These are phyloP conservation scores for Hygrocybe punicea DNA, from an alignment of 768 basidiomycete species.

Conservation along the genomic window DNA sequence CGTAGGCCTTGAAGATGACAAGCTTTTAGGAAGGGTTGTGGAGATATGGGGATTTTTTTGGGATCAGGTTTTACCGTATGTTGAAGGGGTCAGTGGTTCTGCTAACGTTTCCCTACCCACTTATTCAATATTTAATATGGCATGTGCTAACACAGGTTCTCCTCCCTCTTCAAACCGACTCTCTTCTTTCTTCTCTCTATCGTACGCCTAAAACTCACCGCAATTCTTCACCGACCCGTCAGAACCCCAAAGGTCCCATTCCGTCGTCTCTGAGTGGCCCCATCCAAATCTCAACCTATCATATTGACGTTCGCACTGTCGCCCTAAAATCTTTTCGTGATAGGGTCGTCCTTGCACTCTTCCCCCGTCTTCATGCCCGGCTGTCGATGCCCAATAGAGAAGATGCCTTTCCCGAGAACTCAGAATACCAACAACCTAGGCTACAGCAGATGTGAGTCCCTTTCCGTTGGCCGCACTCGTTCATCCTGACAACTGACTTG, in stretches of 20 bases:
- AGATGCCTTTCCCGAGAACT: conserved; percentile 53
- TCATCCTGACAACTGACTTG: neutral
- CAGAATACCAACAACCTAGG: conserved; percentile 60
- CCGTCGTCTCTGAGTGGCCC: conserved; percentile 33
- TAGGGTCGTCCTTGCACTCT: conserved; percentile 67
- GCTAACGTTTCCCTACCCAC: conserved; percentile 35
- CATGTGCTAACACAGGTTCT: conserved; percentile 44
- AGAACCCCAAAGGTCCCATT: conserved; percentile 39
- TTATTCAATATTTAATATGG: too few relatives aligned
- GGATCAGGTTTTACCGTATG: conserved; percentile 81
- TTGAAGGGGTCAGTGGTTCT: conserved; percentile 67
- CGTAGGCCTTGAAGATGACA: conserved; percentile 69
- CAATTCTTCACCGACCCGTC: conserved; percentile 47
- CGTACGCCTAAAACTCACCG: conserved; percentile 59
- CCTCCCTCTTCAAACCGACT: conserved; percentile 46
- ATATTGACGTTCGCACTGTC: conserved; percentile 79
- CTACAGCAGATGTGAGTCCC: conserved; percentile 72
- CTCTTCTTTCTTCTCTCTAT: conserved; percentile 64
- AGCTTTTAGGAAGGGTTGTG: conserved; percentile 71
- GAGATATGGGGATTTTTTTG: conserved; percentile 94
- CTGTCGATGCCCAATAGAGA: conserved; percentile 53
- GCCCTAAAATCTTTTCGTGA: conserved; percentile 79
- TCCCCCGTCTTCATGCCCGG: conserved; percentile 51
- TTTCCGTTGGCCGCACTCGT: neutral
- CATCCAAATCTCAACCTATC: conserved; percentile 31